A percentile compares a stretch with the other conserved stretches of the same genome.
These are phyloP conservation scores for Hypoxylon sp. DNA, from an alignment of 2,329 filamentous ascomycete genomes.

Conservation along the genomic window DNA sequence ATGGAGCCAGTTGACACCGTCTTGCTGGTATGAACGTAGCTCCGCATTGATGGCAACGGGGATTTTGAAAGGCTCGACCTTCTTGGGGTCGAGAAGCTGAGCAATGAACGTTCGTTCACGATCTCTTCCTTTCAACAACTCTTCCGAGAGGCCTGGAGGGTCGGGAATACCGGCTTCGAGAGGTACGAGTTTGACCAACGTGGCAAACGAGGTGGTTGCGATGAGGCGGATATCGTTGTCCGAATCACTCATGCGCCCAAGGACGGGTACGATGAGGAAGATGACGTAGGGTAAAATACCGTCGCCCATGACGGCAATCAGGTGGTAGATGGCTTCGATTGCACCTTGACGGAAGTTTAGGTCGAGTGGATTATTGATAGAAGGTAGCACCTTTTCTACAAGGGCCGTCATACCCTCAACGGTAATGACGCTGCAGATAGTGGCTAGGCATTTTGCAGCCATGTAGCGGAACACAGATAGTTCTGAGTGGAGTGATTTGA, in stretches of 20 bases:
- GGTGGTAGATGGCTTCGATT: slow-evolving; percentile 93
- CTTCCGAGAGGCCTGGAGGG: slow-evolving; percentile 88
- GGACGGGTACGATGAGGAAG: slow-evolving; percentile 95
- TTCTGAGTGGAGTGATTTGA: slow-evolving; percentile 85
- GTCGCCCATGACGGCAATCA: slow-evolving; percentile 98
- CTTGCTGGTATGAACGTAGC: slow-evolving; percentile 95
- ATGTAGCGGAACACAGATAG: slow-evolving; percentile 95
- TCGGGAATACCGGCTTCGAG: slow-evolving; percentile 97
- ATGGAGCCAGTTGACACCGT: slow-evolving; percentile 97
- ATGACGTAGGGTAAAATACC: slow-evolving; percentile 96
- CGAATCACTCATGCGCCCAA: slow-evolving; percentile 98
- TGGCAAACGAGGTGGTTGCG: slow-evolving; percentile 96
- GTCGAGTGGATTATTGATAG: slow-evolving; percentile 89
- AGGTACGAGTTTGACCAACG: slow-evolving; percentile 94
- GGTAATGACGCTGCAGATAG: slow-evolving; percentile 94
- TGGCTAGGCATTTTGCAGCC: slow-evolving; percentile 96
- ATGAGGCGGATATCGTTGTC: slow-evolving; percentile 95
- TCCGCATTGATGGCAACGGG: slow-evolving; percentile 97
- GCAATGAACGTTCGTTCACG: slow-evolving; percentile 95
- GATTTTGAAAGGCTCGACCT: slow-evolving; percentile 92
- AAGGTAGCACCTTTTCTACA: slow-evolving; percentile 90
- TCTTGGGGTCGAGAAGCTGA: slow-evolving; percentile 95
- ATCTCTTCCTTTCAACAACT: slow-evolving; percentile 88
- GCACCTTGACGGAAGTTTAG: slow-evolving; percentile 90
- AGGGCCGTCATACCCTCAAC: slow-evolving; percentile 95